Percentiles rank a stretch among this genome's conserved stretches.
Evolutionary conservation across 495 filamentous ascomycete genomes (phyloP).

Genomic region (Penicillium lividum): DNA sequence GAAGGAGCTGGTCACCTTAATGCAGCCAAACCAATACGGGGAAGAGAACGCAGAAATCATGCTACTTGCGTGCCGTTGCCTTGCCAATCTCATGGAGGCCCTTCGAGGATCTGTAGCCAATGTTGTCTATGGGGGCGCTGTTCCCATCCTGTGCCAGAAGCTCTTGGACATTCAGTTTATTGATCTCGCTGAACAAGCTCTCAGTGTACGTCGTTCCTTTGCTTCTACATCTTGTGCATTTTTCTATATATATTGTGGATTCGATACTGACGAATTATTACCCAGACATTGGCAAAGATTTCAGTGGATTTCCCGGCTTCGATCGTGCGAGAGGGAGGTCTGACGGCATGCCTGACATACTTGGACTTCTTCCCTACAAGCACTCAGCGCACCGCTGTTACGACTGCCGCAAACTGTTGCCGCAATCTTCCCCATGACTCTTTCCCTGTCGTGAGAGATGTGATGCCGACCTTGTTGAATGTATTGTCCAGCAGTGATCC

Average conservation of each 20-base stretch:
- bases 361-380: conserved; percentile 98
- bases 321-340: conserved; percentile 93
- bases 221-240: not conserved
- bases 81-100: conserved; percentile 98
- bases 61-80: conserved; percentile 92
- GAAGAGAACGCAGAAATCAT: conserved; percentile 97
- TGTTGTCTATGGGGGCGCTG: conserved; percentile 94
- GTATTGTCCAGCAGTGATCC: conserved; percentile 92
- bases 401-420: conserved; percentile 96
- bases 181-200: conserved; percentile 93
- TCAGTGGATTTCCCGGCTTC: conserved; percentile 94
- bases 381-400: conserved; percentile 94
- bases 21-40: conserved; percentile 85
- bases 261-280: conserved; percentile 15
- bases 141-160: conserved; percentile 91
- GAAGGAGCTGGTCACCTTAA: conserved; percentile 88
- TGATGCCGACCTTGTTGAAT: conserved; percentile 91
- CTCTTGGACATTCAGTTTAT: conserved; percentile 94
- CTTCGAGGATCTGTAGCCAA: conserved; percentile 88
- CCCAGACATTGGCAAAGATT: conserved; percentile 89
- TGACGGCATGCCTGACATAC: conserved; percentile 90
- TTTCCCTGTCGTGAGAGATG: conserved; percentile 82
- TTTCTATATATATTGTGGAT: not conserved
- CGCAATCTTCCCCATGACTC: conserved; percentile 93
- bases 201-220: conserved; percentile 64